phyloP scores from a whole-genome alignment of 345 rosid species.

The Dimocarpus longan region DNA sequence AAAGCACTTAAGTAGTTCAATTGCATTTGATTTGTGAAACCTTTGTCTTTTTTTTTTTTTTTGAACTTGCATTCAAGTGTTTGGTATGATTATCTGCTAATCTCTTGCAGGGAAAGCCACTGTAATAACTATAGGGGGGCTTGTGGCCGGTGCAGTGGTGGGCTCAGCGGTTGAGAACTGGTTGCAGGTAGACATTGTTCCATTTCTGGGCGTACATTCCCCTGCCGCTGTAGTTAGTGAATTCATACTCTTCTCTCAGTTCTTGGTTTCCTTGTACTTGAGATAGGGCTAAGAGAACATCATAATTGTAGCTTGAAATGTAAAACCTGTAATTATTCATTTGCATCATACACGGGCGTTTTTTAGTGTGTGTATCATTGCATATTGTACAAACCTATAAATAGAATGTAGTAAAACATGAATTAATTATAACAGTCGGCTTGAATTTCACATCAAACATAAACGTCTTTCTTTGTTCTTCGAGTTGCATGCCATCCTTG shows the following conservation, averaged over 20 bases:
- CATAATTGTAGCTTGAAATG: conserved; percentile 16
- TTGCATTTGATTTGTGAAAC: neutral
- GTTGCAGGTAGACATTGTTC: conserved; percentile 96
- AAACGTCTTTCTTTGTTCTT: neutral
- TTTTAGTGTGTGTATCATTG: conserved; percentile 48
- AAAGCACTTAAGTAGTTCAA: neutral
- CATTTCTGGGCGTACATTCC: conserved; percentile 78
- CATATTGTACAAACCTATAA: conserved; percentile 54
- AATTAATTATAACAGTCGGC: neutral
- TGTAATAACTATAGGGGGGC: conserved; percentile 81
- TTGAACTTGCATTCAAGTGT: neutral
- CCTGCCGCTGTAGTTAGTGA: conserved; percentile 89
- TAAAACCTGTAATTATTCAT: conserved; percentile 54
- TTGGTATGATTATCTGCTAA: neutral
- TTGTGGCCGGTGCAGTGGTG: conserved; percentile 92
- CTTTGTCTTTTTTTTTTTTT: neutral
- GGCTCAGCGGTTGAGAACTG: conserved; percentile 90
- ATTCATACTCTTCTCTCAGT: conserved; percentile 79
- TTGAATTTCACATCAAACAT: neutral
- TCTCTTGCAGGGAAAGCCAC: conserved; percentile 78
- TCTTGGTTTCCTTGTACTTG: conserved; percentile 79
- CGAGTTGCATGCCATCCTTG: neutral
- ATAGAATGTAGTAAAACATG: conserved; percentile 27
- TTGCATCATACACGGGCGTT: conserved; percentile 47
- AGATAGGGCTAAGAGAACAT: conserved; percentile 44